These are phyloP conservation scores for Aspergillus coremiiformis DNA, from an alignment of 495 filamentous ascomycete genomes.

Conservation along the genomic window DNA sequence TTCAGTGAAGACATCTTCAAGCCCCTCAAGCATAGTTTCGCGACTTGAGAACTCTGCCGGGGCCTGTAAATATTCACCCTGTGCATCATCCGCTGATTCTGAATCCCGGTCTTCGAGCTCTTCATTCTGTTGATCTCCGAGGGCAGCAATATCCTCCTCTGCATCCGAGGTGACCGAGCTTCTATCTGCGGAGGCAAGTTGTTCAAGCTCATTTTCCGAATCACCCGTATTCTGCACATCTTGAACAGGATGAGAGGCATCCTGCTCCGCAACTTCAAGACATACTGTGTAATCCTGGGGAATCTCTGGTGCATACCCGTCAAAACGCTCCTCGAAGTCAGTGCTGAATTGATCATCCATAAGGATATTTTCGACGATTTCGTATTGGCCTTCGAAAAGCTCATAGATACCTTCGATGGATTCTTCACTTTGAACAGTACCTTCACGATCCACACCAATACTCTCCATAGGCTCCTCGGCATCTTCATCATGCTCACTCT, in stretches of 20 bases:
- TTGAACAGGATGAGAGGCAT: not conserved
- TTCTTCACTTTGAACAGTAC: constrained; percentile 9
- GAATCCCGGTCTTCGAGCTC: not conserved
- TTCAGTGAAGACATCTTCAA: constrained; percentile 17
- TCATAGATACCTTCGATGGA: not conserved
- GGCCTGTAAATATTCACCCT: not conserved
- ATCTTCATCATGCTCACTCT: not conserved
- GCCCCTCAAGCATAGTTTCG: constrained; percentile 2
- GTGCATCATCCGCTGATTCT: constrained; percentile 2
- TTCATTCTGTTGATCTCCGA: not conserved
- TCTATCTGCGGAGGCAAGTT: not conserved
- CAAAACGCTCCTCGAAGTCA: not conserved
- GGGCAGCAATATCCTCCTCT: not conserved
- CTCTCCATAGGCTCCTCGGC: not conserved
- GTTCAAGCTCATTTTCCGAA: not conserved
- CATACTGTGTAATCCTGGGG: not conserved
- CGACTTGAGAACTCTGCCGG: not conserved
- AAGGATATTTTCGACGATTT: not conserved
- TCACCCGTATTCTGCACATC: not conserved
- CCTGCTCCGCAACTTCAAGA: constrained; percentile 13
- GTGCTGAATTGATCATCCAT: not conserved
- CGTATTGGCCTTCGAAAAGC: not conserved
- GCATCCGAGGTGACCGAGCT: not conserved
- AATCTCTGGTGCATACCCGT: not conserved
- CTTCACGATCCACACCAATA: not conserved